Base-by-base conservation (phyloP, 257 asterid genomes). In the Solanum bulbocastanum region DNA sequence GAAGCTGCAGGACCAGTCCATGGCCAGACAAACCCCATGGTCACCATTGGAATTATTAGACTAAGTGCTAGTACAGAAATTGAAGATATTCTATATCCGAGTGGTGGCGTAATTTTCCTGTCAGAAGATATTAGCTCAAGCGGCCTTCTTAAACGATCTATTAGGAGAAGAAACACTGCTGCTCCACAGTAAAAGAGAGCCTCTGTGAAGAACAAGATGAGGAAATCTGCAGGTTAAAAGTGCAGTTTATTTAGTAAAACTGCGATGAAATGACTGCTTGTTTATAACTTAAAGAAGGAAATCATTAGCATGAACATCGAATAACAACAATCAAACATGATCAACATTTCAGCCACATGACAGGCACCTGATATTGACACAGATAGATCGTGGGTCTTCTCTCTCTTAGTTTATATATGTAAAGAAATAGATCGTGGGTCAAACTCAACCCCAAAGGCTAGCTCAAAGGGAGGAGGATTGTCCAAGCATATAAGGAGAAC, bases 1-100 rank as follows among this genome's bases (percentile, higher is more conserved):
- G 99, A 97, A 92, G 99, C 99, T 60, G 99, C 99, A 15, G 99
- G 99, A 87, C 99, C 99, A 5, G 99, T 97, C 99, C 99, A 97
- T 56, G 99, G 99, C 99, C 99, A 97, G 85, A 97, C 99, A 16
- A 93, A 93, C 44, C 99, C 99, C 98, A 96, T 96, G 8, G 99
- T 96, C 86, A 94, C 98, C 91, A 93, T 95, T 18, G 99, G 99
- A 88, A 97, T 94, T 72, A 91, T 85, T 71, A 97, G 93, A 88
- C 98, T 96, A 52, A 93, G 96, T 86, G 92, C 98, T 93, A 96
- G 91, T 74, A 96, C 93, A 69, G 96, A 92, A 88, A 94, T 98
- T 35, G 97, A 94, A 83, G 98, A 94, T 84, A 97, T 89, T 69
- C 95, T 91, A 83, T 95, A 90, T 66, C 96, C 98, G 86, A 91